Conservation (phyloP, 2,329 filamentous ascomycete genomes). For the Cladosporium sp. region DNA sequence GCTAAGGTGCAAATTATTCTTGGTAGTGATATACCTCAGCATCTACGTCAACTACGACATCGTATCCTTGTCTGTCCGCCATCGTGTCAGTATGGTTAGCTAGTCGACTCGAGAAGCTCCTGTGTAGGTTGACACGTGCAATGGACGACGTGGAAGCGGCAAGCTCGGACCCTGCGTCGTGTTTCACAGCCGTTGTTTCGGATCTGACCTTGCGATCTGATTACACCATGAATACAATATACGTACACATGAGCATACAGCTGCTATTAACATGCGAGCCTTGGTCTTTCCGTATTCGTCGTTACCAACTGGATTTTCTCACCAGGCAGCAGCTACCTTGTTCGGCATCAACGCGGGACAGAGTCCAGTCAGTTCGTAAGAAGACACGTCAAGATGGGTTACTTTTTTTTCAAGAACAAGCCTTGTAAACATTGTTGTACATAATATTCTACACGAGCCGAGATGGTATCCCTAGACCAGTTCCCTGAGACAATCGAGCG, state of each 20-base stretch:
- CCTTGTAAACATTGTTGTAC: neutral
- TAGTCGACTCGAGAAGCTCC: neutral
- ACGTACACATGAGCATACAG: too few species aligned
- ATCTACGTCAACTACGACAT: conserved; percentile 96
- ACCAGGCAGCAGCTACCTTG: too few species aligned
- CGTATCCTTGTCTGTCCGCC: conserved; percentile 71
- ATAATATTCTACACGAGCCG: conserved; percentile 12
- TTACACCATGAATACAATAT: too few species aligned
- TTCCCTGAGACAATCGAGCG: neutral
- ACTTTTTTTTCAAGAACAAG: too few species aligned
- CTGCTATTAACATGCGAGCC: too few species aligned
- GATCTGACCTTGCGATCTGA: too few species aligned
- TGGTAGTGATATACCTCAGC: conserved; percentile 64
- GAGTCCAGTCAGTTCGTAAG: too few species aligned
- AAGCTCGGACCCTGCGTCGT: neutral
- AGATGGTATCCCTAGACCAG: conserved; percentile 2
- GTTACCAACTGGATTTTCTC: too few species aligned
- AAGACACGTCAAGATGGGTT: too few species aligned
- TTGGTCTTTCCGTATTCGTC: too few species aligned
- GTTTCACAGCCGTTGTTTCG: too few species aligned
- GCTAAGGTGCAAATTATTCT: neutral
- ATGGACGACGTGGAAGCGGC: neutral
- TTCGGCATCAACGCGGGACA: too few species aligned
- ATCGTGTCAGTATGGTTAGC: conserved; percentile 18
- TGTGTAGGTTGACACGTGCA: neutral